Evolutionary conservation across 2,329 filamentous ascomycete genomes (phyloP).

Genomic region (Aspergillus neoniger): DNA sequence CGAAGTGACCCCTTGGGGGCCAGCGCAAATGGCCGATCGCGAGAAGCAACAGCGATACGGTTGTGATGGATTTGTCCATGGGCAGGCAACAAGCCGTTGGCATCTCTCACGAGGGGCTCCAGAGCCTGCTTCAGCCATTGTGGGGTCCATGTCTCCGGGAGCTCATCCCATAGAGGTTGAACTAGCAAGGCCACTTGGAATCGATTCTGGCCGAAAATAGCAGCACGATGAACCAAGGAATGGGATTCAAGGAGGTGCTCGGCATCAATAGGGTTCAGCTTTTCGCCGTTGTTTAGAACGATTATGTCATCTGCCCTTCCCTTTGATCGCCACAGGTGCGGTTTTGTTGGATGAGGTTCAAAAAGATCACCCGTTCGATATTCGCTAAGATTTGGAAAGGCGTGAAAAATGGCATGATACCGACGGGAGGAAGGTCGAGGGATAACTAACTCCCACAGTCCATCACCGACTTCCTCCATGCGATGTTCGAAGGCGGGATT

Average conservation of each 20-base stretch:
- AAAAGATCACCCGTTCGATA: conserved; percentile 27
- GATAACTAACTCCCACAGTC: conserved; percentile 24
- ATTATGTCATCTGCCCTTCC: conserved; percentile 45
- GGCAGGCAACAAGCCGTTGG: conserved; percentile 42
- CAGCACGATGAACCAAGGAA: conserved; percentile 28
- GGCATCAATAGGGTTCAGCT: conserved; percentile 45
- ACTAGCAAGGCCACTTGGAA: conserved; percentile 40
- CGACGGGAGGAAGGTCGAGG: background rate
- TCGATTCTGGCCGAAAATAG: conserved; percentile 37
- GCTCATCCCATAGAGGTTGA: conserved; percentile 31
- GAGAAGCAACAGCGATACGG: conserved; percentile 44
- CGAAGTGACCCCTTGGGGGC: conserved; percentile 46
- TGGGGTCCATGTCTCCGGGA: conserved; percentile 4
- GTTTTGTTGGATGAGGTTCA: conserved; percentile 23
- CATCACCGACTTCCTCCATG: conserved; percentile 22
- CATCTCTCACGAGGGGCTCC: conserved; percentile 36
- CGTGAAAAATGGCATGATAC: conserved; percentile 20
- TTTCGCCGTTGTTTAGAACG: conserved; percentile 35
- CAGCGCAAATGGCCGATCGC: conserved; percentile 45
- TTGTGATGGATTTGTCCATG: conserved; percentile 46
- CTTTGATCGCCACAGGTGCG: conserved; percentile 21
- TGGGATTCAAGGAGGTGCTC: conserved; percentile 37
- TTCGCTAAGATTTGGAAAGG: conserved; percentile 20
- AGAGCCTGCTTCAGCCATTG: conserved; percentile 46
- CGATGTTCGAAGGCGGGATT: conserved; percentile 16